These are phyloP conservation scores for Lepidium africanum DNA, from an alignment of 345 rosid species.

Conservation along the genomic window DNA sequence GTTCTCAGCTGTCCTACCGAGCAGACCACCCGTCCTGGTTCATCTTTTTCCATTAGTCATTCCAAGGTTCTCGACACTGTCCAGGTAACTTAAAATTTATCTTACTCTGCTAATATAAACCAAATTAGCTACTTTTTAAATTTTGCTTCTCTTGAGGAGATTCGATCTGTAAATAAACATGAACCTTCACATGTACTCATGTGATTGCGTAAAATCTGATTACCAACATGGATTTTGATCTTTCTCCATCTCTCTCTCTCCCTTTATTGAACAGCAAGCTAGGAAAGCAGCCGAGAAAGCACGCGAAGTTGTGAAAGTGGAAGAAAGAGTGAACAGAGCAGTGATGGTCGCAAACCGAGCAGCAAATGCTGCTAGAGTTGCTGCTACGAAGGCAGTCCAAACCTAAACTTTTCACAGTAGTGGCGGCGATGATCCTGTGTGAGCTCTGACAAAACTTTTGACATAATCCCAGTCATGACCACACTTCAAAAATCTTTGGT, in stretches of 20 bases:
- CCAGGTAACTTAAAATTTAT: constrained; percentile 44
- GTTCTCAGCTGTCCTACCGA: constrained; percentile 29
- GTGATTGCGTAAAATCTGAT: background rate
- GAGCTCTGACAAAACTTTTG: constrained; percentile 17
- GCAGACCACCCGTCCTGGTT: constrained; percentile 45
- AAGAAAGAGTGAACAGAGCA: constrained; percentile 63
- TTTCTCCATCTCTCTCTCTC: background rate
- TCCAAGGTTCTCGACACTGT: constrained; percentile 84
- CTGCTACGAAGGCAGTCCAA: constrained; percentile 72
- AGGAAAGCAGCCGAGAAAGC: constrained; percentile 58
- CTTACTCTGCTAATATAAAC: background rate
- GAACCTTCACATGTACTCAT: background rate
- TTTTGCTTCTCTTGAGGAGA: background rate
- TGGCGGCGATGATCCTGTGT: constrained; percentile 22
- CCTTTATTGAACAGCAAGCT: constrained; percentile 59
- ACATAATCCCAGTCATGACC: constrained; percentile 9
- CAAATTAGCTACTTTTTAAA: background rate
- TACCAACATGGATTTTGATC: constrained; percentile 1
- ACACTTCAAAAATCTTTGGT: background rate
- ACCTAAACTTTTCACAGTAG: constrained; percentile 37
- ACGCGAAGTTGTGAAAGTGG: constrained; percentile 39
- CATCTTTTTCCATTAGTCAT: constrained; percentile 75
- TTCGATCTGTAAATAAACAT: background rate
- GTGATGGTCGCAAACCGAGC: constrained; percentile 65
- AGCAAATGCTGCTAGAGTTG: constrained; percentile 84